These are phyloP conservation scores for Floccularia luteovirens DNA, from an alignment of 768 basidiomycete genomes.

Conservation along the genomic window DNA sequence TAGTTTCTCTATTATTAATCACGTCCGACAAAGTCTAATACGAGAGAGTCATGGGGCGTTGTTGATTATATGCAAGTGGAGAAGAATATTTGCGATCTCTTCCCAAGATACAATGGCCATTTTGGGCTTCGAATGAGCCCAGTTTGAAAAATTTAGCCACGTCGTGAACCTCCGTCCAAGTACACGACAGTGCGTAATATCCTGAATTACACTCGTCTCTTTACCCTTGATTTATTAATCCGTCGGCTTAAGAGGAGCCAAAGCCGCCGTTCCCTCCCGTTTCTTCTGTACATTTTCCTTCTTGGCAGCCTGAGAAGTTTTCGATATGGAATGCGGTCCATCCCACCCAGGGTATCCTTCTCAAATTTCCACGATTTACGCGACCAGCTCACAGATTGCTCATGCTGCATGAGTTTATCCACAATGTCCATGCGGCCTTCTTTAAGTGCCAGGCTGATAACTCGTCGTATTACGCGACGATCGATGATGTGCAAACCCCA, in stretches of 20 bases:
- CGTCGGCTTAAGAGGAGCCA: conserved; percentile 18
- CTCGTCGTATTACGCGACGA: conserved; percentile 48
- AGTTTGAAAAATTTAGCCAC: too few species aligned
- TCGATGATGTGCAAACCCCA: conserved; percentile 56
- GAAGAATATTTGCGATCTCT: too few species aligned
- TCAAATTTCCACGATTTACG: conserved; percentile 12
- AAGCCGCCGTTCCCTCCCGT: conserved; percentile 22
- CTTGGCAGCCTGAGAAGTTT: conserved; percentile 13
- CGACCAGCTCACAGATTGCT: conserved; percentile 7
- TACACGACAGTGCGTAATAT: too few species aligned
- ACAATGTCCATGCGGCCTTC: conserved; percentile 54
- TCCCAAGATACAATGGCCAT: too few species aligned
- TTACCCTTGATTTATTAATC: conserved; percentile 4
- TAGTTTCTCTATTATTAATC: too few species aligned
- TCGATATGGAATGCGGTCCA: conserved; percentile 5
- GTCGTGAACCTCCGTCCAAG: too few species aligned
- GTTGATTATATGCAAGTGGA: too few species aligned
- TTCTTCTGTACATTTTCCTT: conserved; percentile 18
- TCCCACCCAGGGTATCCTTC: conserved; percentile 10
- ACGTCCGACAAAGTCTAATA: too few species aligned
- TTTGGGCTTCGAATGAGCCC: too few species aligned
- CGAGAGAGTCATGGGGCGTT: too few species aligned
- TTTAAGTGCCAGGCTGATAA: conserved; percentile 53
- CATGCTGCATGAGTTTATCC: conserved; percentile 16
- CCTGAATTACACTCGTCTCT: conserved; percentile 1